phyloP scores from a whole-genome alignment of 768 basidiomycete genomes.

The Hygrocybe punicea region DNA sequence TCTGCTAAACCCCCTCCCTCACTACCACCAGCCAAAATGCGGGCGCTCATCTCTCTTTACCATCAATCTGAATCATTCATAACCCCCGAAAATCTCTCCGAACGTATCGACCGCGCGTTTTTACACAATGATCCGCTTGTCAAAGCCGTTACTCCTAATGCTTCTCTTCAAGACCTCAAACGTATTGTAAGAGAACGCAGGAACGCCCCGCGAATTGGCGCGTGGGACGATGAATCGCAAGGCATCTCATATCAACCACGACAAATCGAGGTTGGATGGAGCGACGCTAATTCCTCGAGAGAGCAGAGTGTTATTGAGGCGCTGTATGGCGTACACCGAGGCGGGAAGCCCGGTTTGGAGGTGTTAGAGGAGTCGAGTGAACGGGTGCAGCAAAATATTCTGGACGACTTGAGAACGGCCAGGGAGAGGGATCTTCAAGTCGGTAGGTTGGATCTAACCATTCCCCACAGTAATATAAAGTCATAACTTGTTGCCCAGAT shows the following conservation, averaged over 20 bases:
- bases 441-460: not conserved
- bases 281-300: slow-evolving; percentile 25
- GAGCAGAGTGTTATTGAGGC: slow-evolving; percentile 49
- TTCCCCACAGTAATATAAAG: not conserved
- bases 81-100: slow-evolving; percentile 63
- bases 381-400: slow-evolving; percentile 13
- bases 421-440: slow-evolving; percentile 8
- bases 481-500: not conserved
- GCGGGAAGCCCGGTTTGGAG: slow-evolving; percentile 45
- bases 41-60: slow-evolving; percentile 73
- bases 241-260: not conserved
- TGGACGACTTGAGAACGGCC: slow-evolving; percentile 24
- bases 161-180: slow-evolving; percentile 18
- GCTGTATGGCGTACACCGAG: slow-evolving; percentile 48
- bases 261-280: slow-evolving; percentile 26
- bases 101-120: slow-evolving; percentile 65
- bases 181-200: slow-evolving; percentile 22
- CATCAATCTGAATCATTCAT: slow-evolving; percentile 72
- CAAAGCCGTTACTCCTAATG: slow-evolving; percentile 3
- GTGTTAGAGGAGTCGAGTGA: slow-evolving; percentile 39
- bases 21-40: slow-evolving; percentile 59
- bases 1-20: slow-evolving; percentile 25
- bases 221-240: slow-evolving; percentile 11
- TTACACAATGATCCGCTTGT: slow-evolving; percentile 15
- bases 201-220: slow-evolving; percentile 40